These are phyloP conservation scores for Evansstolkia leycettana DNA, from an alignment of 495 filamentous ascomycete species.

Conservation along the genomic window DNA sequence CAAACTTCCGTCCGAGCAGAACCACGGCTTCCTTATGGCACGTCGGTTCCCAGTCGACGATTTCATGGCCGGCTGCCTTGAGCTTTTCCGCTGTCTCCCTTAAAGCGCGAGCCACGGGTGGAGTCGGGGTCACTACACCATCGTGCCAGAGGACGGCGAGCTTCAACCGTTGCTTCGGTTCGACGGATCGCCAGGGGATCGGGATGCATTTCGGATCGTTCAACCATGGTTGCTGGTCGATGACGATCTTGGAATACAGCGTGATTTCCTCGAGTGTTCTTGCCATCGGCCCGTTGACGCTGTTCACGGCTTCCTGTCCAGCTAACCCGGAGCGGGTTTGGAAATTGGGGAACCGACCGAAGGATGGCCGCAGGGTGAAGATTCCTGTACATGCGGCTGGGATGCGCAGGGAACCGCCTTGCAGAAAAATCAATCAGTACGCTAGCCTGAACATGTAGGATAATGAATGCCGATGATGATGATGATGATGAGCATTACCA, in stretches of 20 bases:
- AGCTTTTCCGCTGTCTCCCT: constrained; percentile 34
- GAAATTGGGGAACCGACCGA: constrained; percentile 29
- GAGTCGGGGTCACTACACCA: constrained; percentile 49
- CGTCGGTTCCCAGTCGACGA: constrained; percentile 4
- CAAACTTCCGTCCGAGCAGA: constrained; percentile 31
- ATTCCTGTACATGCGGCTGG: constrained; percentile 14
- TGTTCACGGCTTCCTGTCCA: constrained; percentile 19
- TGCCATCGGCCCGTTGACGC: constrained; percentile 8
- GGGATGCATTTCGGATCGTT: constrained; percentile 19
- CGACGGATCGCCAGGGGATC: constrained; percentile 7
- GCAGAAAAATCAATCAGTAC: neutral
- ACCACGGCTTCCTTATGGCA: constrained; percentile 24
- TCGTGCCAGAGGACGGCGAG: constrained; percentile 52
- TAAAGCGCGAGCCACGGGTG: constrained; percentile 46
- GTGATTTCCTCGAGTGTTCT: constrained; percentile 2
- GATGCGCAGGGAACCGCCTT: constrained; percentile 28
- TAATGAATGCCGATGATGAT: no score
- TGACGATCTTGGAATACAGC: constrained; percentile 21
- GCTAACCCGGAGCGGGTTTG: constrained; percentile 30
- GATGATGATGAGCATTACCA: no score
- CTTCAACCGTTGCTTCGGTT: constrained; percentile 23
- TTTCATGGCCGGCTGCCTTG: constrained; percentile 9
- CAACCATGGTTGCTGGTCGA: constrained; percentile 40
- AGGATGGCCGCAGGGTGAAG: constrained; percentile 35
- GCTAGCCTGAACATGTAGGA: no score